Percentiles rank a stretch among this genome's conserved stretches.
phyloP scores from a whole-genome alignment of 2,329 filamentous ascomycete genomes.

The Nemania diffusa region DNA sequence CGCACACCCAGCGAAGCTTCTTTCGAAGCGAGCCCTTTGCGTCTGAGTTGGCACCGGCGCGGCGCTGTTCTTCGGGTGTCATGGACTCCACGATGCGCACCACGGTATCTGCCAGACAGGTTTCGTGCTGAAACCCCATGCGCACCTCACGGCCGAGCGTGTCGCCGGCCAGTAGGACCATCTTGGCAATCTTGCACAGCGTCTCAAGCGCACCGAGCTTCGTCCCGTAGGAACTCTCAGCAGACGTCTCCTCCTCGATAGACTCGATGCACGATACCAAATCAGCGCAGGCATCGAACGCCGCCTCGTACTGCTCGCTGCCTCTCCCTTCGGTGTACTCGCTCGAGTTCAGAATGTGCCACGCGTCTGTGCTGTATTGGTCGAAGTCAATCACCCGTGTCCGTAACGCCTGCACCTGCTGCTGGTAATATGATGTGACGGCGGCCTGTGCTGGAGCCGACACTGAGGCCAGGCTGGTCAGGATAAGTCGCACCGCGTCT shows the following conservation, averaged over 20 bases:
- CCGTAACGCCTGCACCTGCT: neutral
- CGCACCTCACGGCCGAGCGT: slow-evolving; percentile 17
- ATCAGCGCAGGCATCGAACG: neutral
- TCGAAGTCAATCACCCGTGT: slow-evolving; percentile 18
- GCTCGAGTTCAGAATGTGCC: slow-evolving; percentile 26
- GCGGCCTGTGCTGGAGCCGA: slow-evolving; percentile 8
- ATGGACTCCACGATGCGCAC: slow-evolving; percentile 13
- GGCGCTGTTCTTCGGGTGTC: slow-evolving; percentile 12
- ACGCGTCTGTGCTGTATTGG: slow-evolving; percentile 2
- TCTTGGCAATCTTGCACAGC: slow-evolving; percentile 23
- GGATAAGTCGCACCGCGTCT: slow-evolving; percentile 4
- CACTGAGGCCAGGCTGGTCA: neutral
- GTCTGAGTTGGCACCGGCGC: slow-evolving; percentile 9
- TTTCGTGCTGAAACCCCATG: neutral
- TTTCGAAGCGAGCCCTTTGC: slow-evolving; percentile 2
- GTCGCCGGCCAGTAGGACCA: slow-evolving; percentile 9
- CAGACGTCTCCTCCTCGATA: neutral
- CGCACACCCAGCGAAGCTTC: slow-evolving; percentile 13
- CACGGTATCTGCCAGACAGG: slow-evolving; percentile 2
- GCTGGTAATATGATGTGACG: slow-evolving; percentile 4
- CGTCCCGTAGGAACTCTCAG: slow-evolving; percentile 18
- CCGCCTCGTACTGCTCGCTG: slow-evolving; percentile 8
- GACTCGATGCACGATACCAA: neutral
- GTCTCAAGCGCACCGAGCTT: slow-evolving; percentile 22
- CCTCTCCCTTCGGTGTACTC: slow-evolving; percentile 1